Evolutionary conservation across 768 basidiomycete genomes (phyloP).

Genomic region (Pisolithus marmoratus): DNA sequence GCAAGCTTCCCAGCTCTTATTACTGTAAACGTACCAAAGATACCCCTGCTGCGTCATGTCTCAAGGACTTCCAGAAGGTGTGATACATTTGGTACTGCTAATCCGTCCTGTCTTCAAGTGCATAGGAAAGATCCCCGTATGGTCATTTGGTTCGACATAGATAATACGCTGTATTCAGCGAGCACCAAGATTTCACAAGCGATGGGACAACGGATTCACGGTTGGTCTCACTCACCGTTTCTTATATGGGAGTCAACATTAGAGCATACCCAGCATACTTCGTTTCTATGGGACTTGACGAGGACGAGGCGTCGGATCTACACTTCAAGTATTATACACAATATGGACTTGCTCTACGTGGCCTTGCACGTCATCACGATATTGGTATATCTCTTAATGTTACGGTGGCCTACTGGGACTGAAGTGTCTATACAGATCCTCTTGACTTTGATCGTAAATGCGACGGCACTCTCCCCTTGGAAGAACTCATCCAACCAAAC

Average conservation of each 20-base stretch:
- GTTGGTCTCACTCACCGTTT: conserved; percentile 30
- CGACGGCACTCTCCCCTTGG: conserved; percentile 78
- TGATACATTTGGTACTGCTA: not conserved
- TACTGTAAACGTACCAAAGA: not conserved
- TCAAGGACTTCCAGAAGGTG: conserved; percentile 21
- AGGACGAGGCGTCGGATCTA: conserved; percentile 63
- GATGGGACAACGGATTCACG: conserved; percentile 77
- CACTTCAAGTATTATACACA: conserved; percentile 71
- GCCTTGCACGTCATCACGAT: conserved; percentile 68
- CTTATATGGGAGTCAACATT: not conserved
- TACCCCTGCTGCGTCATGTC: conserved; percentile 20
- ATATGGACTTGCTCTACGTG: conserved; percentile 80
- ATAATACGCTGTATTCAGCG: conserved; percentile 83
- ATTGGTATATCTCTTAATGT: conserved; percentile 43
- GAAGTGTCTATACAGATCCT: conserved; percentile 48
- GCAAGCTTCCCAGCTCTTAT: too few species aligned
- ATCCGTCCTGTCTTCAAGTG: conserved; percentile 1
- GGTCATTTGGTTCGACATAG: conserved; percentile 80
- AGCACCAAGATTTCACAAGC: conserved; percentile 67
- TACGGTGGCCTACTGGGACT: not conserved
- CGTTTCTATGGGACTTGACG: conserved; percentile 56
- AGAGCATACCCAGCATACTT: conserved; percentile 58
- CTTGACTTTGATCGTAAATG: conserved; percentile 81
- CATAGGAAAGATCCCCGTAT: conserved; percentile 43
- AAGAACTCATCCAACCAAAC: conserved; percentile 68